Conservation (phyloP, 2,329 filamentous ascomycete species). For the Trichoderma pleuroti region DNA sequence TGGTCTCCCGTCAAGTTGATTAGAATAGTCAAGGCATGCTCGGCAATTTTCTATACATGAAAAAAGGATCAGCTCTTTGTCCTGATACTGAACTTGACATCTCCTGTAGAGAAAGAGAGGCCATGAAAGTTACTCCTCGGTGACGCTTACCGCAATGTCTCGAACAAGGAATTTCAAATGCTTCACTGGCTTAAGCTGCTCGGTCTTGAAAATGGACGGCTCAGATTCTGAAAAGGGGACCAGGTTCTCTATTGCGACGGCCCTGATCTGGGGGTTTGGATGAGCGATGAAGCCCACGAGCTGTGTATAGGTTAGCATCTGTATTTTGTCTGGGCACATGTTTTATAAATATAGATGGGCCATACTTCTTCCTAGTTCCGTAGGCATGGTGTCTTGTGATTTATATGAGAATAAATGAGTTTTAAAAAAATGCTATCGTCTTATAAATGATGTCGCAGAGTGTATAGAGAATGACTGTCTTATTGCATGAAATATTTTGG, state of each 20-base stretch:
- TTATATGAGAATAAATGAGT: not conserved
- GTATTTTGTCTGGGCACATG: not conserved
- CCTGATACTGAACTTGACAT: not conserved
- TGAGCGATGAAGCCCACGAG: slow-evolving; percentile 91
- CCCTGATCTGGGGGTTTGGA: slow-evolving; percentile 85
- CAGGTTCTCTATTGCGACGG: slow-evolving; percentile 80
- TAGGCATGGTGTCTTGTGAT: slow-evolving; percentile 55
- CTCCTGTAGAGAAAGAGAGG: not conserved
- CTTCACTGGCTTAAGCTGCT: slow-evolving; percentile 73
- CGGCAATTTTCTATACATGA: slow-evolving; percentile 69
- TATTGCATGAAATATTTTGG: slow-evolving; percentile 19
- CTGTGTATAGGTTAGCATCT: slow-evolving; percentile 41
- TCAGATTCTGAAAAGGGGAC: slow-evolving; percentile 75
- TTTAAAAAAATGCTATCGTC: not conserved
- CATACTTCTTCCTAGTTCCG: slow-evolving; percentile 72
- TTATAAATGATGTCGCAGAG: not conserved
- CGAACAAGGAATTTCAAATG: slow-evolving; percentile 83
- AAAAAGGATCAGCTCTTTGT: not conserved
- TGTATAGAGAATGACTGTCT: not conserved
- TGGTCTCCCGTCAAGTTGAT: slow-evolving; percentile 78
- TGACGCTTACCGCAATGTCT: slow-evolving; percentile 70
- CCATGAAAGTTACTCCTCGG: not conserved
- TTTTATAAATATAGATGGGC: not conserved
- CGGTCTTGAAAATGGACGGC: slow-evolving; percentile 77
- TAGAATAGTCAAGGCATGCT: slow-evolving; percentile 86